Conservation (phyloP, 306 rosid genomes). For the apple (Malus domestica) region ASM211411v1 NC_041798.1:28090001-28090500, state of each 20-base stretch:
- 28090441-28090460: conserved; percentile 70
- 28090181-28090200: too few species aligned
- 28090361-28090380: conserved; percentile 73
- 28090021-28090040: too few species aligned
- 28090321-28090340: conserved; percentile 49
- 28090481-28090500: conserved; percentile 46
- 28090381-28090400: conserved; percentile 43
- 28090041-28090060: too few species aligned
- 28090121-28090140: too few species aligned
- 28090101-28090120: too few species aligned
- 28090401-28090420: conserved; percentile 24
- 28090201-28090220: neutral
- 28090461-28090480: conserved; percentile 75
- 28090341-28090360: conserved; percentile 75
- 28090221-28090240: neutral
- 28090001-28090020: too few species aligned
- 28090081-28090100: too few species aligned
- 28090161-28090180: too few species aligned
- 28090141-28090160: too few species aligned
- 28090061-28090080: too few species aligned
- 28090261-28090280: conserved; percentile 41
- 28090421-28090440: conserved; percentile 67
- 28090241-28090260: neutral
- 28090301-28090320: conserved; percentile 61
- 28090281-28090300: conserved; percentile 74